phyloP scores from a whole-genome alignment of 78 protist species.

The Salpingoeca rosetta region DNA sequence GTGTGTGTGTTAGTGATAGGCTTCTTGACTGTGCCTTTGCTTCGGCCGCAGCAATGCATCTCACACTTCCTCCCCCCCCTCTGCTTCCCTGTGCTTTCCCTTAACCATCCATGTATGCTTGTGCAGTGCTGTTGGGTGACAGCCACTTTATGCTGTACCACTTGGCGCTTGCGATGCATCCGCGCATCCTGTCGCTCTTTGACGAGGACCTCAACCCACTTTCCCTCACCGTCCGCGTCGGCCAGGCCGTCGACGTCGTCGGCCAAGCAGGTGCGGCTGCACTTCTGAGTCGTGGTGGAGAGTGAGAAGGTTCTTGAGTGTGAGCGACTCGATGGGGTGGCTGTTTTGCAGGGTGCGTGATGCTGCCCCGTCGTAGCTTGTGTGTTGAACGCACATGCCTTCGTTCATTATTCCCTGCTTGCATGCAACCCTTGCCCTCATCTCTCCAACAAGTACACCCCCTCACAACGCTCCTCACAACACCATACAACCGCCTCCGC shows the following conservation, averaged over 20 bases:
- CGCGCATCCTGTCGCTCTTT: slow-evolving; percentile 86
- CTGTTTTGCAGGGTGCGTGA: too few species aligned
- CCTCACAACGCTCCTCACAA: too few species aligned
- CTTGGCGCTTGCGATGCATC: slow-evolving; percentile 64
- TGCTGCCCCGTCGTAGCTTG: not conserved
- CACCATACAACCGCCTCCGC: too few species aligned
- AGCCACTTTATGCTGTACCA: slow-evolving; percentile 79
- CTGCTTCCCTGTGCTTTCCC: not conserved
- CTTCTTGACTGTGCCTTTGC: not conserved
- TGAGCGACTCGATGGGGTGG: too few species aligned
- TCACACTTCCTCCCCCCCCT: too few species aligned
- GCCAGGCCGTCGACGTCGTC: slow-evolving; percentile 78
- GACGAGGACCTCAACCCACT: slow-evolving; percentile 67
- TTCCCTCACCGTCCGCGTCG: slow-evolving; percentile 59
- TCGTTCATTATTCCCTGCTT: too few species aligned
- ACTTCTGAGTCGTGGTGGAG: too few species aligned
- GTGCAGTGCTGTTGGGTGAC: slow-evolving; percentile 58
- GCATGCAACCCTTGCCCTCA: too few species aligned
- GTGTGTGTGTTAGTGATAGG: not conserved
- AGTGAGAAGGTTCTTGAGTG: too few species aligned
- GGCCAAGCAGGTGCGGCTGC: slow-evolving; percentile 72
- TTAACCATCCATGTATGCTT: not conserved
- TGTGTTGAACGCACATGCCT: not conserved
- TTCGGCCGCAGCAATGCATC: too few species aligned
- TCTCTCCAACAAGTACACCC: too few species aligned